Evolutionary conservation across 148 eudicot species (phyloP).

Genomic region (Dysphania ambrosioides): DNA sequence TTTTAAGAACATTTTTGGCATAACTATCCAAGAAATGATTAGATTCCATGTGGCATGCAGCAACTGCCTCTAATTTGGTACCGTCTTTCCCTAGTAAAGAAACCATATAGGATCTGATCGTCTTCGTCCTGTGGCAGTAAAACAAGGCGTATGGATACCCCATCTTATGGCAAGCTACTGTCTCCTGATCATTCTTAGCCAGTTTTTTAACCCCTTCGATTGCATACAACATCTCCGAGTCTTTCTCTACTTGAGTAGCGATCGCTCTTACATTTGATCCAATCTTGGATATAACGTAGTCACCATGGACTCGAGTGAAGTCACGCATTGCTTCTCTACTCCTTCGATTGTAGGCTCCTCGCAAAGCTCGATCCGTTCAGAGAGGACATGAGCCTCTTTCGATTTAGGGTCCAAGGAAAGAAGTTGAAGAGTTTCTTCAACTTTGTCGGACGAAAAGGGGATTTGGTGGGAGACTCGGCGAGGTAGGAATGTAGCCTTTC

Average conservation of each 20-base stretch:
- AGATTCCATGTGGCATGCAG: constrained; percentile 50
- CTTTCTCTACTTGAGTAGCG: constrained; percentile 19
- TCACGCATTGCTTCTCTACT: constrained; percentile 27
- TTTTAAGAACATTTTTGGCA: constrained; percentile 44
- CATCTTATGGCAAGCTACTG: constrained; percentile 47
- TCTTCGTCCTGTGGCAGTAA: constrained; percentile 43
- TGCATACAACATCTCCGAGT: constrained; percentile 15
- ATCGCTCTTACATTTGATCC: constrained; percentile 24
- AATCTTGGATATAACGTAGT: constrained; percentile 23
- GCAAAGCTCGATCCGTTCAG: constrained; percentile 19
- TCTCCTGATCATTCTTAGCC: constrained; percentile 7
- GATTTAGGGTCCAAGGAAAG: constrained; percentile 21
- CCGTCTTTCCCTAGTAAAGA: constrained; percentile 42
- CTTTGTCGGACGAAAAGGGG: constrained; percentile 19
- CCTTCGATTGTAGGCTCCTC: constrained; percentile 24
- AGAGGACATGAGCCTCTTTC: constrained; percentile 10
- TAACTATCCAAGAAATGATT: constrained; percentile 39
- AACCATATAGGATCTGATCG: constrained; percentile 36
- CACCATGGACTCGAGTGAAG: constrained; percentile 36
- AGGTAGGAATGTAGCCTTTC: constrained; percentile 15
- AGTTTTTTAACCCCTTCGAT: constrained; percentile 7
- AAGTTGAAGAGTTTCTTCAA: constrained; percentile 11
- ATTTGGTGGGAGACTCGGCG: constrained; percentile 15
- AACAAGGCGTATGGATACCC: constrained; percentile 50
- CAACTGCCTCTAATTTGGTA: constrained; percentile 36